These are phyloP conservation scores for Mortierella sp. DNA, from an alignment of 371 early-diverging fungal species.

Conservation along the genomic window DNA sequence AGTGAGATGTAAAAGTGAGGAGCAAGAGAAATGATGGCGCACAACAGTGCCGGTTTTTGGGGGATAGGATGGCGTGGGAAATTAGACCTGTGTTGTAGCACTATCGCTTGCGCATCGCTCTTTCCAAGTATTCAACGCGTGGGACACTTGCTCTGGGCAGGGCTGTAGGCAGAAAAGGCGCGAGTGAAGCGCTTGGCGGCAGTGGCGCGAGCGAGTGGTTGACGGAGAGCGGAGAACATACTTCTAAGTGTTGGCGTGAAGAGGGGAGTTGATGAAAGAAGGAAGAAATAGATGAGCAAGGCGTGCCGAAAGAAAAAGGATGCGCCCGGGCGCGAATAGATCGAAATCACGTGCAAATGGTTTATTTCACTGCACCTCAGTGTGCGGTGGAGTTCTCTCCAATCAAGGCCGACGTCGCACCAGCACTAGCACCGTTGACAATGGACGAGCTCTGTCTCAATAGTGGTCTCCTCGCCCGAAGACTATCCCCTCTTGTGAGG, in stretches of 20 bases:
- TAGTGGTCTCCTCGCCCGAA: slow-evolving; percentile 3
- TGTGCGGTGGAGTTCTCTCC: neutral
- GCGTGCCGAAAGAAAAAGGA: neutral
- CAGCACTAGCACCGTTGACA: too few relatives aligned
- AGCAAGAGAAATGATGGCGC: too few relatives aligned
- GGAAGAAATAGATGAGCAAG: neutral
- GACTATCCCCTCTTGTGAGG: slow-evolving; percentile 6
- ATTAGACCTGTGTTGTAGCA: slow-evolving; percentile 13
- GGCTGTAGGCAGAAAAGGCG: slow-evolving; percentile 43
- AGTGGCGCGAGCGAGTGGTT: slow-evolving; percentile 52
- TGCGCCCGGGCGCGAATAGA: too few relatives aligned
- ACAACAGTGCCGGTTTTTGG: too few relatives aligned
- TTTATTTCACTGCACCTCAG: too few relatives aligned
- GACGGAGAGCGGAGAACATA: slow-evolving; percentile 53
- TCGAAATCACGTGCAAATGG: too few relatives aligned
- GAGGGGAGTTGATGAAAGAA: slow-evolving; percentile 1
- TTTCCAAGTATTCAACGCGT: neutral
- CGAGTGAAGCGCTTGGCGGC: slow-evolving; percentile 40
- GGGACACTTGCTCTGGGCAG: slow-evolving; percentile 39
- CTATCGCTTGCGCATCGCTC: neutral
- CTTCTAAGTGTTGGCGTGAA: slow-evolving; percentile 7
- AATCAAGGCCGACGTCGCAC: too few relatives aligned
- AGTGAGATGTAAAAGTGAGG: slow-evolving; percentile 1
- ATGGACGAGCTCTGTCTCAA: slow-evolving; percentile 2
- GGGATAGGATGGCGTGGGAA: slow-evolving; percentile 48